Percentiles rank a stretch among this genome's conserved stretches.
phyloP scores from a whole-genome alignment of 331 rosid species.

The Prunus yedoensis region DNA sequence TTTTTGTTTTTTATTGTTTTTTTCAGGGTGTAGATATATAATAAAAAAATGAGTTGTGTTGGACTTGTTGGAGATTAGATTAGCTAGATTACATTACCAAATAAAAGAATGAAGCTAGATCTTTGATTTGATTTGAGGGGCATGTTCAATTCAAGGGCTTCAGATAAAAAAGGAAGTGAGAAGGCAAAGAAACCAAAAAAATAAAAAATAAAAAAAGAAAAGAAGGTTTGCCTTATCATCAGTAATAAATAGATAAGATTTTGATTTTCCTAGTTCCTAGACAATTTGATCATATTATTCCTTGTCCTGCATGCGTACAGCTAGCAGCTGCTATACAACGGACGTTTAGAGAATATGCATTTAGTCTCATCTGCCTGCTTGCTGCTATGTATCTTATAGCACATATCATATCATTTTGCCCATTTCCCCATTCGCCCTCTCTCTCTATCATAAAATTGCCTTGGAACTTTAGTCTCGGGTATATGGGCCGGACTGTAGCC shows the following conservation, averaged over 20 bases:
- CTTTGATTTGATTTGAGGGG: neutral
- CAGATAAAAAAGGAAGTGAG: neutral
- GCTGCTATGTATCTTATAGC: neutral
- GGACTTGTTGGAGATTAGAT: neutral
- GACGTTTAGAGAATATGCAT: neutral
- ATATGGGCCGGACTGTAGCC: too few species aligned
- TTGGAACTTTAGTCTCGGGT: too few species aligned
- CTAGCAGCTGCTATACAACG: neutral
- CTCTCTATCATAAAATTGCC: neutral
- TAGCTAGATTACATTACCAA: neutral
- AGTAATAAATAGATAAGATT: neutral
- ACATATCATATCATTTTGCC: too few species aligned
- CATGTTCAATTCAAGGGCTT: neutral
- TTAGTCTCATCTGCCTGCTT: neutral
- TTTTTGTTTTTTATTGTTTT: too few species aligned
- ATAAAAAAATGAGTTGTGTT: neutral
- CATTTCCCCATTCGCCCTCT: neutral
- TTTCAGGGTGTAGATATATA: too few species aligned
- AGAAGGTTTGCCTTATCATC: neutral
- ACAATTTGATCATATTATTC: constrained; percentile 21
- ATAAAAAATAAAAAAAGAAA: neutral
- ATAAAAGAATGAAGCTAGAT: neutral
- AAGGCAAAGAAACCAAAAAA: neutral
- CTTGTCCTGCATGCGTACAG: constrained; percentile 6
- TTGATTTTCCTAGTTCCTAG: neutral